phyloP scores from a whole-genome alignment of 148 eudicot genomes.

The Rhododendron mucronatum region DNA sequence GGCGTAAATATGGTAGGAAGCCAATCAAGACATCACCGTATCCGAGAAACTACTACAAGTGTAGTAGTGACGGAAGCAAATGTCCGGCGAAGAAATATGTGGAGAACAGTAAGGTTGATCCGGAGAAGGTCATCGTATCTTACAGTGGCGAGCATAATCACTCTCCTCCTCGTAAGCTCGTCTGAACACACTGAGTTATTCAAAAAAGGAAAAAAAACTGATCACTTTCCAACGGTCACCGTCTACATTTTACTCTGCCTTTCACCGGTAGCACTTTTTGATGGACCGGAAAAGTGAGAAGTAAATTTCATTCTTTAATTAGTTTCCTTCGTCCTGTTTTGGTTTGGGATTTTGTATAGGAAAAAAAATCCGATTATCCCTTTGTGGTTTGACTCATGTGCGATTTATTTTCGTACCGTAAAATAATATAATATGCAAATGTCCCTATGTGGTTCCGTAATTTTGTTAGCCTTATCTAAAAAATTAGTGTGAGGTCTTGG shows the following conservation, averaged over 20 bases:
- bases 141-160: not conserved
- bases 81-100: conserved; percentile 6
- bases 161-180: not conserved
- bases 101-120: not conserved
- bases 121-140: not conserved
- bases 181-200: not conserved
- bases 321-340: not conserved
- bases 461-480: no score
- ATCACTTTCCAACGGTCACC: not conserved
- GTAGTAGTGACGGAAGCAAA: not conserved
- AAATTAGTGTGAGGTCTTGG: no score
- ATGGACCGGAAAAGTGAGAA: not conserved
- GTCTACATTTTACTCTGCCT: not conserved
- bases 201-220: no score
- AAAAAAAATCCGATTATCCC: not conserved
- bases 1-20: conserved; percentile 3
- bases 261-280: not conserved
- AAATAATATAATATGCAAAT: not conserved
- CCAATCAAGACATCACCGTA: not conserved
- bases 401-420: not conserved
- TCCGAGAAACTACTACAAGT: not conserved
- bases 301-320: not conserved
- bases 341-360: not conserved
- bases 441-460: not conserved
- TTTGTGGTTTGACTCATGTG: not conserved